Evolutionary conservation across 345 rosid species (phyloP).

Genomic region (Angophora floribunda): DNA sequence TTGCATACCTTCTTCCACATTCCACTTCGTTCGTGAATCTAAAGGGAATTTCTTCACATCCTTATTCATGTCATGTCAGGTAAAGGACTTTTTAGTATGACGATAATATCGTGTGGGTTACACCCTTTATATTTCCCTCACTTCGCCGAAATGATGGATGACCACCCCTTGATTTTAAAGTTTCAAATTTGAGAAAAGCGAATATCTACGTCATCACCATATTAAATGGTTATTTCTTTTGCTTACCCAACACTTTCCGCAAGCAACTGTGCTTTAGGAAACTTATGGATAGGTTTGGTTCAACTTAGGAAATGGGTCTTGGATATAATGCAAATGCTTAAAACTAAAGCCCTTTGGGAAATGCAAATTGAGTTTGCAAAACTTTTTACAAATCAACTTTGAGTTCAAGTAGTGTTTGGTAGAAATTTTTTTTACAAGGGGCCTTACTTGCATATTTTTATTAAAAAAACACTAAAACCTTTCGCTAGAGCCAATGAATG

Average conservation of each 20-base stretch:
- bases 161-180: background rate
- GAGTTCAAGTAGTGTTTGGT: no score
- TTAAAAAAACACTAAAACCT: no score
- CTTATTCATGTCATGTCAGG: background rate
- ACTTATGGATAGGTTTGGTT: background rate
- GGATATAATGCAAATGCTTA: no score
- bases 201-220: background rate
- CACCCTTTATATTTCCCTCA: background rate
- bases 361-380: no score
- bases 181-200: background rate
- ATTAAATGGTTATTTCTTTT: background rate
- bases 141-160: background rate
- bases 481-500: no score
- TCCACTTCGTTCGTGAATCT: background rate
- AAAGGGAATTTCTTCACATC: background rate
- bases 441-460: no score
- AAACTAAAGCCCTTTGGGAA: no score
- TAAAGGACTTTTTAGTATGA: background rate
- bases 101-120: background rate
- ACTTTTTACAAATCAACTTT: no score
- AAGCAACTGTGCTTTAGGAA: background rate
- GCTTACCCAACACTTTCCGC: background rate
- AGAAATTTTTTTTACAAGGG: no score
- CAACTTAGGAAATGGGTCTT: no score
- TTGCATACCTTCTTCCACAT: background rate